A percentile compares a stretch with the other conserved stretches of the same genome.
phyloP scores from a whole-genome alignment of 1,284 basidiomycete species.

The Trametes polyzona region DNA sequence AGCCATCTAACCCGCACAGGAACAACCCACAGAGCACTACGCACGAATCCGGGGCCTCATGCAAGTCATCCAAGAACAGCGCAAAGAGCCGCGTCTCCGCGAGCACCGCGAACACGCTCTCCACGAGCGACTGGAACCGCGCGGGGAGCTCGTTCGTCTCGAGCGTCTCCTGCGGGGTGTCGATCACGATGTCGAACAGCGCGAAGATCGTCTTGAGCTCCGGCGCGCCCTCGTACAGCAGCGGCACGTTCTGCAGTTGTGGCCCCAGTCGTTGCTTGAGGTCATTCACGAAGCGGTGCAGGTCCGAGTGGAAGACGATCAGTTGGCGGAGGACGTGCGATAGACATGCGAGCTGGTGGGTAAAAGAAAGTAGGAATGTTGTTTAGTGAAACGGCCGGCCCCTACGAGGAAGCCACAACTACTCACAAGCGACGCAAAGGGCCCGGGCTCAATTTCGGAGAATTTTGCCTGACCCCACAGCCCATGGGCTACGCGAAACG shows the following conservation, averaged over 20 bases:
- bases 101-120: conserved; percentile 68
- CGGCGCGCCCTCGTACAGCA: conserved; percentile 70
- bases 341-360: conserved; percentile 58
- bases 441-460: conserved; percentile 61
- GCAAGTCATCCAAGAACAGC: conserved; percentile 71
- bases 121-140: conserved; percentile 68
- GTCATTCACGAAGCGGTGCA: conserved; percentile 64
- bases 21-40: background rate
- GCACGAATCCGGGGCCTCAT: conserved; percentile 72
- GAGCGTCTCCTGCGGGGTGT: conserved; percentile 55
- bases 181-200: conserved; percentile 55
- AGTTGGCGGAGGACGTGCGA: conserved; percentile 72
- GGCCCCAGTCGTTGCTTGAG: conserved; percentile 64
- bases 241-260: conserved; percentile 66
- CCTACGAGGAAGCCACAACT: no score
- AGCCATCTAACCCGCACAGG: background rate
- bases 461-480: conserved; percentile 79
- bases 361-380: background rate
- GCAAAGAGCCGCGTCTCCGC: conserved; percentile 70
- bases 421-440: conserved; percentile 65
- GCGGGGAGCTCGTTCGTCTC: conserved; percentile 63
- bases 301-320: conserved; percentile 71
- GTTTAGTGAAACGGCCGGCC: no score
- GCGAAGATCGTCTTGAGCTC: conserved; percentile 66
- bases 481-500: conserved; percentile 53